These are phyloP conservation scores for Cryptosporidium canis DNA, from an alignment of 169 alveolate genomes.

Conservation along the genomic window DNA sequence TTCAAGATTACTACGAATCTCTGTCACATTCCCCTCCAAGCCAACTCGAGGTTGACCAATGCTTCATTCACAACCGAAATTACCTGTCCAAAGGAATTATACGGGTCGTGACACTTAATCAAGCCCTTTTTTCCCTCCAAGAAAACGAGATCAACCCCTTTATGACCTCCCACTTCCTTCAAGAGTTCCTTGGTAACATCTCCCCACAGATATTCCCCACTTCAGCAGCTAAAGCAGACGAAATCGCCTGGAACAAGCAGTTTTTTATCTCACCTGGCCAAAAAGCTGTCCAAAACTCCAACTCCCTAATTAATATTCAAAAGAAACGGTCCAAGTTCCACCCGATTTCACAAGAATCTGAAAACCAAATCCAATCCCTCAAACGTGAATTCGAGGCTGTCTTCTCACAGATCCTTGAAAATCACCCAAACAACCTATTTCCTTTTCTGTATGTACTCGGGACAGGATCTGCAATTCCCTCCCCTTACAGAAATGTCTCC, in stretches of 20 bases:
- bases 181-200: slow-evolving; percentile 15
- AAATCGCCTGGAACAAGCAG: background rate
- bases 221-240: background rate
- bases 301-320: background rate
- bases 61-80: background rate
- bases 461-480: slow-evolving; percentile 91
- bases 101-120: background rate
- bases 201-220: slow-evolving; percentile 7
- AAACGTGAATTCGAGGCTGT: slow-evolving; percentile 73
- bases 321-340: background rate
- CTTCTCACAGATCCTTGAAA: slow-evolving; percentile 70
- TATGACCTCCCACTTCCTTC: slow-evolving; percentile 15
- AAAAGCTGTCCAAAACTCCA: background rate
- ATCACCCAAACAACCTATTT: background rate
- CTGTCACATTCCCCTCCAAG: background rate
- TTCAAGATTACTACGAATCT: background rate
- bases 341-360: background rate
- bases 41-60: background rate
- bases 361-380: background rate
- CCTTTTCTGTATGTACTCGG: slow-evolving; percentile 88
- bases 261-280: background rate
- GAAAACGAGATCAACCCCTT: slow-evolving; percentile 20
- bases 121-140: background rate
- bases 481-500: slow-evolving; percentile 89
- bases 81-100: slow-evolving; percentile 15